phyloP scores from a whole-genome alignment of 805 yeast genomes.

The Wickerhamiella dianesei region DNA sequence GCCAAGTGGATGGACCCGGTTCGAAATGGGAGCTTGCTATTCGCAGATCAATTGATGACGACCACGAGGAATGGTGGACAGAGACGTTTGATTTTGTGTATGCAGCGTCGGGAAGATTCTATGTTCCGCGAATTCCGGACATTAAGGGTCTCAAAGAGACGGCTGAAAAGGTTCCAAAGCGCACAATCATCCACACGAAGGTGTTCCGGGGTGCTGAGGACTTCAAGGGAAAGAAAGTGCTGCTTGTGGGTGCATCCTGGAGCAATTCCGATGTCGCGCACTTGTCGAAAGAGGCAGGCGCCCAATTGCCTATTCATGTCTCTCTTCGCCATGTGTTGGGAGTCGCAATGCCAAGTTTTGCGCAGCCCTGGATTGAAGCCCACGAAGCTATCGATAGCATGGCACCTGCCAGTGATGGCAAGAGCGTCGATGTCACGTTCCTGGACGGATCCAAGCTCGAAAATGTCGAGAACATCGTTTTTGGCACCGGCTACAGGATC shows the following conservation, averaged over 20 bases:
- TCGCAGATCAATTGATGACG: not conserved
- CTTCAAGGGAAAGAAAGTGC: slow-evolving; percentile 20
- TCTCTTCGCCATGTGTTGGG: slow-evolving; percentile 16
- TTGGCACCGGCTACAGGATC: slow-evolving; percentile 14
- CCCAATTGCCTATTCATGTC: slow-evolving; percentile 14
- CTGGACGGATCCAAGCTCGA: slow-evolving; percentile 3
- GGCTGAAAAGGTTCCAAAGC: slow-evolving; percentile 15
- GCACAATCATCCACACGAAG: slow-evolving; percentile 24
- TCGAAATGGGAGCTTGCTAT: slow-evolving; percentile 6
- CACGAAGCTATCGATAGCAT: slow-evolving; percentile 7
- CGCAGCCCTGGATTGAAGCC: slow-evolving; percentile 15
- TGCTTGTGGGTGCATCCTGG: slow-evolving; percentile 23
- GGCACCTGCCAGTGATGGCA: not conserved
- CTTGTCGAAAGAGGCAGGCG: slow-evolving; percentile 20
- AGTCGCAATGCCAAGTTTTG: slow-evolving; percentile 8
- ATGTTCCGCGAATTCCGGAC: slow-evolving; percentile 21
- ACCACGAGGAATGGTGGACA: slow-evolving; percentile 7
- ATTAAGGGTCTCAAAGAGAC: slow-evolving; percentile 19
- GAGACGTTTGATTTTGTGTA: slow-evolving; percentile 18
- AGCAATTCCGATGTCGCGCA: slow-evolving; percentile 14
- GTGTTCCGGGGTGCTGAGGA: slow-evolving; percentile 22
- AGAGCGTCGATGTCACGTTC: slow-evolving; percentile 4
- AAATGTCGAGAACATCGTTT: slow-evolving; percentile 9
- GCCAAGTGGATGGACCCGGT: slow-evolving; percentile 7
- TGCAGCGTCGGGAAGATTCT: slow-evolving; percentile 20